Evolutionary conservation across 208 protist genomes (phyloP).

Genomic region (Acanthamoeba sp.): DNA sequence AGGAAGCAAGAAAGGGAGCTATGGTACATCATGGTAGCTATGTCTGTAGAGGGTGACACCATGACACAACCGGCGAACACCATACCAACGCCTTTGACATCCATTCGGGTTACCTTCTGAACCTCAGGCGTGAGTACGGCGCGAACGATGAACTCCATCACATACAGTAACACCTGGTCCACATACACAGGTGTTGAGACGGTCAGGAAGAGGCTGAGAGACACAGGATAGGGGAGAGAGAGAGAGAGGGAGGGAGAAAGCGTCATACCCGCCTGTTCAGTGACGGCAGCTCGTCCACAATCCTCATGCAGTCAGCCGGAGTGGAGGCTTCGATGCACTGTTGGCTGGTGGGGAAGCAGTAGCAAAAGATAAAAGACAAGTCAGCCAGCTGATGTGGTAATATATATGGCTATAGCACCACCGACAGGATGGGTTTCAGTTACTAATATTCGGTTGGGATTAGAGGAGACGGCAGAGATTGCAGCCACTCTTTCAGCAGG

Average conservation of each 20-base stretch:
- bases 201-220: background rate
- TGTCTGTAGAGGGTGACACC: conserved; percentile 5
- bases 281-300: conserved; percentile 23
- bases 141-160: conserved; percentile 19
- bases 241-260: background rate
- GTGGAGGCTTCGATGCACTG: background rate
- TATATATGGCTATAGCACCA: background rate
- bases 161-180: conserved; percentile 15
- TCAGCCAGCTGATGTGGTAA: no score
- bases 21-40: conserved; percentile 60
- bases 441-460: conserved; percentile 56
- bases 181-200: background rate
- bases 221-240: background rate
- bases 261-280: conserved; percentile 7
- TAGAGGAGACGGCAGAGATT: conserved; percentile 39
- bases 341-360: no score
- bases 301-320: background rate
- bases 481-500: conserved; percentile 62
- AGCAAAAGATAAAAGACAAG: no score
- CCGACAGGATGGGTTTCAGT: background rate
- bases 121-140: conserved; percentile 31
- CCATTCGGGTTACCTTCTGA: conserved; percentile 47
- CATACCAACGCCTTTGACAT: conserved; percentile 26
- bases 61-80: conserved; percentile 17
- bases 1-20: background rate